phyloP scores from a whole-genome alignment of 2,329 filamentous ascomycete genomes.

The Alternaria panax region DNA sequence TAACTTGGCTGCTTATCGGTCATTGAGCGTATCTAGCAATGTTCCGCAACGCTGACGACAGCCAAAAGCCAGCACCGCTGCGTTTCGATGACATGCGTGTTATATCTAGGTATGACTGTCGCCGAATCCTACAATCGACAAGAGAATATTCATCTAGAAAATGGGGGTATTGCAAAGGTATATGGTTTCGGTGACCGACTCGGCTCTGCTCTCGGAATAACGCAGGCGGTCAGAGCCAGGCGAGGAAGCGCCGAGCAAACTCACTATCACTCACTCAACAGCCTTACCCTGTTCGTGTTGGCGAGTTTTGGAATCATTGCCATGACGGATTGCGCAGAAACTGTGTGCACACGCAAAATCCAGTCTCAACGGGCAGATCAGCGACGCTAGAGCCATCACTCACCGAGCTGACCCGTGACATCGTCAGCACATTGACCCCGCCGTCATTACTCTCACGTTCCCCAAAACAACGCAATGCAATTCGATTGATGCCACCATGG shows the following conservation, averaged over 20 bases:
- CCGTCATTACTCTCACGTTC: not conserved
- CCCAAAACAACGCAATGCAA: not conserved
- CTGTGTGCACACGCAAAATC: not conserved
- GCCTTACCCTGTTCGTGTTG: not conserved
- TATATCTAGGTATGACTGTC: not conserved
- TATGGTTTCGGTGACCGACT: not conserved
- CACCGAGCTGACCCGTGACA: not conserved
- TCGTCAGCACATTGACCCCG: not conserved
- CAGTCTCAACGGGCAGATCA: not conserved
- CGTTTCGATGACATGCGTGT: not conserved
- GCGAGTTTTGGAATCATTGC: not conserved
- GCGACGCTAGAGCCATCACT: not conserved
- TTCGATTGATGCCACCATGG: not conserved
- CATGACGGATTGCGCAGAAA: not conserved
- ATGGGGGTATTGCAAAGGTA: not conserved
- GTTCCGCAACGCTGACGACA: not conserved
- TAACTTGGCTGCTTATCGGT: not conserved
- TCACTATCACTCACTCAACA: rapidly evolving
- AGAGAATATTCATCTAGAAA: not conserved
- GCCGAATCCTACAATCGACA: too few species aligned
- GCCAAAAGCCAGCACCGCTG: not conserved
- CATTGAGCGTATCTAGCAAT: not conserved
- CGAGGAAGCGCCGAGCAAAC: not conserved
- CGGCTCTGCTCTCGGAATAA: conserved; percentile 16
- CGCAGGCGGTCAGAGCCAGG: not conserved